Percentiles rank a stretch among this genome's conserved stretches.
Evolutionary conservation across 768 basidiomycete species (phyloP).

Genomic region (Russula griseocarnosa): DNA sequence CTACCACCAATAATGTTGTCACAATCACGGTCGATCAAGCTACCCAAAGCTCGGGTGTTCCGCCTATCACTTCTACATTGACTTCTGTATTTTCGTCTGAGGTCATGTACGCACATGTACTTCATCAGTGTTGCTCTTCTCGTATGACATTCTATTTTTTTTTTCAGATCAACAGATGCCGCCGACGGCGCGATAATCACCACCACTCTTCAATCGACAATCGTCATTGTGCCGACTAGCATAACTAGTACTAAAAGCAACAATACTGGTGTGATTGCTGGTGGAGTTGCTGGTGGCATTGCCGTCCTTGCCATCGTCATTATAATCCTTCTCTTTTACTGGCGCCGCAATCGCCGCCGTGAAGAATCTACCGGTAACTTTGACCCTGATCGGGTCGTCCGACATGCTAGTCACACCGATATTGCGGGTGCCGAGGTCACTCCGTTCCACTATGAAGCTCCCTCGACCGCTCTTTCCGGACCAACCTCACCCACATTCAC

Average conservation of each 20-base stretch:
- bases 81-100: slow-evolving; percentile 13
- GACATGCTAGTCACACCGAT: slow-evolving; percentile 30
- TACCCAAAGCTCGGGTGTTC: neutral
- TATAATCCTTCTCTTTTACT: slow-evolving; percentile 32
- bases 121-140: too few species aligned
- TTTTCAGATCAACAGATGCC: slow-evolving; percentile 17
- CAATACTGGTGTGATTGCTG: slow-evolving; percentile 33
- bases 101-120: neutral
- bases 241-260: slow-evolving; percentile 18
- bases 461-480: slow-evolving; percentile 28
- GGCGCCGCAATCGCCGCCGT: slow-evolving; percentile 32
- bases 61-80: neutral
- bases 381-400: slow-evolving; percentile 44
- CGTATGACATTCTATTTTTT: neutral
- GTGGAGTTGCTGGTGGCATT: slow-evolving; percentile 34
- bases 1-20: neutral
- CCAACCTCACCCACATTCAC: slow-evolving; percentile 12
- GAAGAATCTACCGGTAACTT: slow-evolving; percentile 51
- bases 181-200: slow-evolving; percentile 21
- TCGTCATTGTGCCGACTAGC: slow-evolving; percentile 30
- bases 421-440: slow-evolving; percentile 26
- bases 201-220: slow-evolving; percentile 21
- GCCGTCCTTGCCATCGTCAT: slow-evolving; percentile 30
- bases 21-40: neutral
- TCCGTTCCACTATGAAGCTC: slow-evolving; percentile 29